These are phyloP conservation scores for Thecaphora frezii DNA, from an alignment of 1,284 basidiomycete genomes.

Conservation along the genomic window DNA sequence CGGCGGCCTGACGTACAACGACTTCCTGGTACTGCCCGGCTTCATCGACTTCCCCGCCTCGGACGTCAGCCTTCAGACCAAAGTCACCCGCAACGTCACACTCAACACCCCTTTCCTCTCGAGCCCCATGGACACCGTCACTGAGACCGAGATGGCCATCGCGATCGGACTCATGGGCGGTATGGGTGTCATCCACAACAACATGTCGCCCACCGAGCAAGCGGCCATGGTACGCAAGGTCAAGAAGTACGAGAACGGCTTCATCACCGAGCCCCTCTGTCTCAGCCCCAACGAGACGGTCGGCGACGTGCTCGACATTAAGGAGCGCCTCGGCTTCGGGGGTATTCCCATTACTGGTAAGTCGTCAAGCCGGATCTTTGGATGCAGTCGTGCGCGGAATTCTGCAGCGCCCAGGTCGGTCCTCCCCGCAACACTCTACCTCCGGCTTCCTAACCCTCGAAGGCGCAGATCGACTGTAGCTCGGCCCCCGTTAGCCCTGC, in stretches of 20 bases:
- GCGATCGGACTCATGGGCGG: conserved; percentile 70
- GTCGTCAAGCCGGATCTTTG: conserved; percentile 52
- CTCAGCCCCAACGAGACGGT: conserved; percentile 77
- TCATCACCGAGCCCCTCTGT: conserved; percentile 86
- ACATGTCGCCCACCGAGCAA: conserved; percentile 83
- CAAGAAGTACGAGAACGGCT: conserved; percentile 93
- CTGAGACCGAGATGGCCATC: conserved; percentile 95
- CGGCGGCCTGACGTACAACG: conserved; percentile 90
- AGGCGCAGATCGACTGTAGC: no score
- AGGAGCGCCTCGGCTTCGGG: conserved; percentile 87
- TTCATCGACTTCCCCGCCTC: conserved; percentile 89
- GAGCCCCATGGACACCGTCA: conserved; percentile 99
- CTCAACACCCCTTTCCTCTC: conserved; percentile 96
- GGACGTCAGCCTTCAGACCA: conserved; percentile 79
- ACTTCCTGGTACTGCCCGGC: conserved; percentile 69
- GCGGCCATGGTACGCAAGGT: conserved; percentile 96
- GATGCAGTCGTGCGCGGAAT: no score
- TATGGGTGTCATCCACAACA: conserved; percentile 98
- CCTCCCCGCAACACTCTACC: no score
- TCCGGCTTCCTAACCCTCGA: background rate
- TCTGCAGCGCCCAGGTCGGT: no score
- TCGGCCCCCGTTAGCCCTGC: background rate
- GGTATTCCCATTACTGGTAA: conserved; percentile 96
- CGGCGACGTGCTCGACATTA: conserved; percentile 90
- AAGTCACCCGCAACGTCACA: conserved; percentile 84